Base-by-base conservation (phyloP, 345 rosid species). In the Citropsis articulata region DNA sequence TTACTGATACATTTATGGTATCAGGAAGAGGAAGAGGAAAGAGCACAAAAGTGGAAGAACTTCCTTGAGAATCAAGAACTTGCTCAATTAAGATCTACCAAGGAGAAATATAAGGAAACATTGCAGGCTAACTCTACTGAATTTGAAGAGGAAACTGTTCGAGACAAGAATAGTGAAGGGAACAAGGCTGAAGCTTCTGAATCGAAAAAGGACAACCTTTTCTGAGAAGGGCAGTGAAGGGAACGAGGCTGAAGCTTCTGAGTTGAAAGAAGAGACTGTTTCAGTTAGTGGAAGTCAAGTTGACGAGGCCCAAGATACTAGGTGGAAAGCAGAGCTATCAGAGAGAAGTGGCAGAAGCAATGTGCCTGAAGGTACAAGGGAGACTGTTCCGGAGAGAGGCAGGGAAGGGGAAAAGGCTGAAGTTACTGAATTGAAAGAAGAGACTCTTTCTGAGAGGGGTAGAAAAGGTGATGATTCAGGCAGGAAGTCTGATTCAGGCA, bases 21-120 rank as follows among this genome's bases (percentile, higher is more conserved):
- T 77, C 85, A 96, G 99, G 94, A 89, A 85, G 98, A 96, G 87
- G 99, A 96, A 87, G 88, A 81, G 61, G 98, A 96, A 86, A 94
- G 98, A 77, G 86, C 85, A 21, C 76, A 73, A 72, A 94, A 86
- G 81, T 94, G 98, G 99, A 85, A 82, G 72, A 78, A 28, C 76
- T 96, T 96, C 76, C 91, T 96, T 82, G 89, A 90, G 81, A 87
- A 82, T 25, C 90, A 84, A 75, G 69, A 59, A 61, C 61, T 69
- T 75, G 77, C 60, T 79, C 78, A 82, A n/a, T 56, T 40, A 28
- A 66, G 75, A 79, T 77, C 79, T 28, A 65, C 82, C 69, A 79
- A 80, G 77, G 87, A 81, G 71, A 77, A 78, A 75, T 30, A 57
- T 40, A 53, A 74, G 75, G 83, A 81, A 76, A 66, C 4, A 2